Base-by-base conservation (phyloP, 164 flowering plant genomes). In the Liriodendron chinense region DNA sequence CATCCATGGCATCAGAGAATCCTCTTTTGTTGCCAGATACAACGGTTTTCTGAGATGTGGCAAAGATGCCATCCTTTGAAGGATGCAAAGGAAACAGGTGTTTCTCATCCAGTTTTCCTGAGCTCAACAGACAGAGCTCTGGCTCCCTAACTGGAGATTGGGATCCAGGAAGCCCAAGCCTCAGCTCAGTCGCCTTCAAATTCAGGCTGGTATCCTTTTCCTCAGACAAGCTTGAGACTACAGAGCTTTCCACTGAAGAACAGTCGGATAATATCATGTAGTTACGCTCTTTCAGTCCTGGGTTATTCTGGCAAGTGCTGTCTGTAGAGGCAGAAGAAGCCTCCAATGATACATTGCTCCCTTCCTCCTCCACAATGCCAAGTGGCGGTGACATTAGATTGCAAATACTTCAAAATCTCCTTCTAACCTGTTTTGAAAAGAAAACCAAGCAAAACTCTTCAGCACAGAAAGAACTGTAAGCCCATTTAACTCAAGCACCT, bases 101-200 rank as follows among this genome's bases (percentile, higher is more conserved):
- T 75, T 95, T 95, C 85, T 92, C 98, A 71, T 90, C 96, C 57
- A 85, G 82, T 76, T 88, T 88, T 24, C 76, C 81, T 0, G 88
- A 66, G 84, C 76, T 80, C 66, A 80, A 68, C 71, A 87, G 79
- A 64, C 70, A 76, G 21, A 86, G 77, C 7, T 88, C 92, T 10
- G 86, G 75, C 67, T 86, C 89, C 71, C 93, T 82, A 73, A 82
- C 90, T 56, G 99, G 94, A 20, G 96, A 95, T 69, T 82, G 90
- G 18, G 96, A 95, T 72, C 98, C 98, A 43, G 99, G 99, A 77
- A 92, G 97, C 66, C 99, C 99, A 66, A 95, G 96, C 78, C 94
- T 89, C 75, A 95, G 75, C 77, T 95, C 98, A 18, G 98, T 95
- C 21, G 95, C 97, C 78, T 88, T 91, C 67, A 95, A 71, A 83